These are phyloP conservation scores for Globisporangium spinosum DNA, from an alignment of 352 stramenopile species.

Conservation along the genomic window DNA sequence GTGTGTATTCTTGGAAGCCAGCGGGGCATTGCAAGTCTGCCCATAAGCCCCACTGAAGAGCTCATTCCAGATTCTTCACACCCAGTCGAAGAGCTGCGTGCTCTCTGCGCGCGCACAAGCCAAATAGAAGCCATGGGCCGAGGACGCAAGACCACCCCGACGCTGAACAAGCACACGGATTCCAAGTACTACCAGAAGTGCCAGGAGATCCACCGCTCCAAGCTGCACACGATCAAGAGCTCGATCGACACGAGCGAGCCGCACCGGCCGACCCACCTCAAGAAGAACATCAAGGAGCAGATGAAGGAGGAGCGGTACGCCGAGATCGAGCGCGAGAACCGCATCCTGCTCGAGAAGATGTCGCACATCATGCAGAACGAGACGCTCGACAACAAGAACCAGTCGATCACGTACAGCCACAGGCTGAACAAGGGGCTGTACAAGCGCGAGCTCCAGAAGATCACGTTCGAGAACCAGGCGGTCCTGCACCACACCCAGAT, in stretches of 20 bases:
- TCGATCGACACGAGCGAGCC: slow-evolving; percentile 93
- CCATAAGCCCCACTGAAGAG: not conserved
- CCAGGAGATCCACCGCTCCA: slow-evolving; percentile 78
- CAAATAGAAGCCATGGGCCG: slow-evolving; percentile 53
- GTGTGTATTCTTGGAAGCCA: not conserved
- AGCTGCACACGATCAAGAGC: slow-evolving; percentile 89
- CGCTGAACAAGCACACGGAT: slow-evolving; percentile 86
- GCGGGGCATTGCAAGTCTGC: not conserved
- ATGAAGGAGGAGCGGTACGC: slow-evolving; percentile 94
- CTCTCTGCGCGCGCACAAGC: not conserved
- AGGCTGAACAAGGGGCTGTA: slow-evolving; percentile 82
- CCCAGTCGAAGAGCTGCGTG: slow-evolving; percentile 2
- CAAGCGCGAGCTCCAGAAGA: slow-evolving; percentile 85
- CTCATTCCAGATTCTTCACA: slow-evolving; percentile 10
- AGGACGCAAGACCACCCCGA: slow-evolving; percentile 81
- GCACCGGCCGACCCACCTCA: slow-evolving; percentile 88
- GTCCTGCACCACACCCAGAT: slow-evolving; percentile 89
- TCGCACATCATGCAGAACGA: slow-evolving; percentile 92
- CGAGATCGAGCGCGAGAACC: slow-evolving; percentile 96
- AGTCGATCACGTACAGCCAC: slow-evolving; percentile 66
- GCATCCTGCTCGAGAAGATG: slow-evolving; percentile 97
- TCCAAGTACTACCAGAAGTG: slow-evolving; percentile 86
- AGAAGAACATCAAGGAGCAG: slow-evolving; percentile 95
- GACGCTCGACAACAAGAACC: slow-evolving; percentile 85
- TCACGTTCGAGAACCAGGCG: slow-evolving; percentile 82